Base-by-base conservation (phyloP, 2,329 filamentous ascomycete species). In the Ramichloridium luteum region DNA sequence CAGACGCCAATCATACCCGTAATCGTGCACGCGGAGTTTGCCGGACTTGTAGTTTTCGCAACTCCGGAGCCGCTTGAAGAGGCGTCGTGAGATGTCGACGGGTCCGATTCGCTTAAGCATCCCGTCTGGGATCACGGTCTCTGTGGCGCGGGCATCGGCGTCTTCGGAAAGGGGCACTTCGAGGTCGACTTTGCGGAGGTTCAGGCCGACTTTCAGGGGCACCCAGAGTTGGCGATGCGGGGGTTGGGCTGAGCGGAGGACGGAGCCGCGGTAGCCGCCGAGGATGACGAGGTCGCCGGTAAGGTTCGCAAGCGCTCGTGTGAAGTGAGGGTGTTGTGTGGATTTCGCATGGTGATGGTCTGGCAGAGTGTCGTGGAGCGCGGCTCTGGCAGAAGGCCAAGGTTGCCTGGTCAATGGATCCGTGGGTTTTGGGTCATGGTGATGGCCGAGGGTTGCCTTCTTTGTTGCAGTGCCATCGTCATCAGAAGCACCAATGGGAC, bases 91-190 rank as follows among this genome's bases (percentile, higher is more conserved):
- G 36, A 94, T 86, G 53, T 96, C 88, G 25, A 96, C 80, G 0
- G 85, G 85, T 0, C 88, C 88, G 40, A 94, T 83, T 48, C 93
- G 77, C 27, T 83, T 78, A n/a, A 94, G 66, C 73, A 93, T 92
- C 5, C 85, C 85, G 2, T 77, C 84, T 0, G 86, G 69, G 31
- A 85, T 79, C 37, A 96, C 84, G n/a, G 66, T 75, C 36, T 92
- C 70, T 42, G 80, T 74, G 74, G 90, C 90, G 4, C 62, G 69
- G 46, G 84, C 79, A 49, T 94, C 88, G 35, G 92, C 86, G 46
- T 85, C 79, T 17, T 50, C 47, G 10, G 80, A 70, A 4, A 94
- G 59, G 0, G 85, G 86, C 6, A 96, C 78, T 53, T 93, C 84
- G 3, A 96, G 65, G 51, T 96, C 83, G 2, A 88, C 86, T 51